Evolutionary conservation across 108 stramenopile genomes (phyloP), one percentile per base, ranked within the genome.

Genomic region (Mayamaea pseudoterrestris): DNA sequence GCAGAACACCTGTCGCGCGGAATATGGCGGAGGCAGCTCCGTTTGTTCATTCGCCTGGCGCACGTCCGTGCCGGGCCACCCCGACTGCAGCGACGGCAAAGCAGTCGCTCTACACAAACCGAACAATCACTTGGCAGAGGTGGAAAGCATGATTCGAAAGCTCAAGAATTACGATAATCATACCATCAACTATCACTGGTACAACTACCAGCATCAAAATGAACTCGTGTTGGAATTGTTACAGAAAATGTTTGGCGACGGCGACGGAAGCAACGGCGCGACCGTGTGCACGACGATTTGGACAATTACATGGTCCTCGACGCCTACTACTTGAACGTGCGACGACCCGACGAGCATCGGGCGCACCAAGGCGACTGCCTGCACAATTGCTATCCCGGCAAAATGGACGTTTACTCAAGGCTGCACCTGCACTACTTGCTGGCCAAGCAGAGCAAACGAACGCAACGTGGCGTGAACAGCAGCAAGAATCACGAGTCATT

Each of bases 51-150:
- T 68, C 5, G 41, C 68, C 9, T 73, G 63, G 58, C 36, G 66
- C n/a, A 68, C 66, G 9, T 45, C 57, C 6, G 72, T 73, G 0
- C 72, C 72, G 17, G 72, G 72, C 12, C 72, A 73, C 48, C 72
- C 72, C 1, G 23, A 60, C 11, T 73, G 72, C 29, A 28, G 25
- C 5, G n/a, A n/a, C n/a, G n/a, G n/a, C n/a, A n/a, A n/a, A n/a
- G n/a, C n/a, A n/a, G n/a, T n/a, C n/a, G 21, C 30, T 3, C 68
- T 63, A 53, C 47, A 40, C 5, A 31, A 23, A 47, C 72, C 72
- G 0, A 53, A 60, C 39, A 68, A 65, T 40, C 30, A 64, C 23
- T 34, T 65, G 32, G 30, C 23, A 14, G 35, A 20, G 18, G 65
- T 73, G 66, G 72, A 73, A 55, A 51, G 39, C 25, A 28, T 44